Evolutionary conservation across 805 yeast genomes (phyloP), one percentile per base, ranked within the genome.

Genomic region (Kluyveromyces lactis): DNA sequence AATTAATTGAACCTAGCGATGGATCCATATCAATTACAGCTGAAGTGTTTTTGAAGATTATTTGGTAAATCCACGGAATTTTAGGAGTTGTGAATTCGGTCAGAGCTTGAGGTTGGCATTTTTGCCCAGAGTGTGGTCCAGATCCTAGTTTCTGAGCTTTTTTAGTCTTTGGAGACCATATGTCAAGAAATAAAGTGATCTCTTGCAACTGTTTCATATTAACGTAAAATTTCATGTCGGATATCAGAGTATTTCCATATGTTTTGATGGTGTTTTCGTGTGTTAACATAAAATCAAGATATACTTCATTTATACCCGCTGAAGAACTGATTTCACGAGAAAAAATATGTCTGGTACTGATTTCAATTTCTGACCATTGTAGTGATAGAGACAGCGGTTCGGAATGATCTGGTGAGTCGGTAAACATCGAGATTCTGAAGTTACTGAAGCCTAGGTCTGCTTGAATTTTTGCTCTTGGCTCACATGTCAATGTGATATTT

Each of bases 391-490:
- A 58, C 9, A 77, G 42, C 2, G 71, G 66, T 21, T 67, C 66
- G 3, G 68, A 47, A 10, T 58, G 50, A 35, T 64, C 62, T n/a
- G 56, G 51, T 7, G 65, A 66, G 33, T 74, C 72, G 1, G 85
- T 67, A 31, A 73, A 72, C 7, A 81, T 46, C 36, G 75, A 74
- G 26, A 86, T 48, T 17, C 69, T 73, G n/a, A 86, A 72, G 0
- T 81, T 79, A 16, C 78, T 81, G 17, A 81, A 71, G 6, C 86
- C 82, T 12, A 86, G 79, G 26, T 82, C 75, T 0, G 97, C 94
- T 28, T 86, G 87, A 2, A 92, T 92, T 54, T 85, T 86, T 0
- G 97, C 97, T 13, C 80, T 80, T 1, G 98, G 98, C 44, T 85
- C 90, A 69, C 98, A 92, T 48, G 95, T 83, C 39, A 92, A 65